phyloP scores from a whole-genome alignment of 306 rosid species.

The Castanea crenata region DNA sequence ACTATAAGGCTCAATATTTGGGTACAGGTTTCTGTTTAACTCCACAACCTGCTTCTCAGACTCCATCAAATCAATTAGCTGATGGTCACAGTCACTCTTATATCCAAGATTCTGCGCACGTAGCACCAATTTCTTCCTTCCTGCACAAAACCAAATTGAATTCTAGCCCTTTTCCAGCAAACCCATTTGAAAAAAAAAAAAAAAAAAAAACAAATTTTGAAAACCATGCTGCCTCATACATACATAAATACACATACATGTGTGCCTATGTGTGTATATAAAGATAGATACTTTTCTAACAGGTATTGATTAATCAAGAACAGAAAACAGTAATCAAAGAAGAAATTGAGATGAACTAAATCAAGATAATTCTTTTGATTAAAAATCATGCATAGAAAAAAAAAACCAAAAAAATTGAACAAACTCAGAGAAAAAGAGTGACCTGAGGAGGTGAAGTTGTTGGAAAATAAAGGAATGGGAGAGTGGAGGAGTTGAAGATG shows the following conservation, averaged over 20 bases:
- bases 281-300: not conserved
- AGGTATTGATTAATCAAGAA: not conserved
- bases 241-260: not conserved
- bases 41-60: conserved; percentile 41
- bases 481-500: conserved; percentile 13
- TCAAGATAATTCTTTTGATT: not conserved
- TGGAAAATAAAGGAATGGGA: not conserved
- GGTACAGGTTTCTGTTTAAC: conserved; percentile 51
- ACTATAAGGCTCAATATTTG: conserved; percentile 59
- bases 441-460: conserved; percentile 20
- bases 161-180: conserved; percentile 24
- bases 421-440: not conserved
- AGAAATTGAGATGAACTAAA: not conserved
- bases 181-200: not conserved
- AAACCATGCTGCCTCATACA: not conserved
- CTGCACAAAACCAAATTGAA: conserved; percentile 28
- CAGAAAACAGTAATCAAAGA: not conserved
- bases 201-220: not conserved
- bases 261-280: not conserved
- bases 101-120: conserved; percentile 36
- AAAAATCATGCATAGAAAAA: not conserved
- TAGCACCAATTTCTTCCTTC: conserved; percentile 31
- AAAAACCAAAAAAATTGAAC: not conserved
- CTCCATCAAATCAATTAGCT: conserved; percentile 48
- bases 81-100: conserved; percentile 27